phyloP scores from a whole-genome alignment of 1,139 yeast genomes.

The Geotrichum citri-aurantii region DNA sequence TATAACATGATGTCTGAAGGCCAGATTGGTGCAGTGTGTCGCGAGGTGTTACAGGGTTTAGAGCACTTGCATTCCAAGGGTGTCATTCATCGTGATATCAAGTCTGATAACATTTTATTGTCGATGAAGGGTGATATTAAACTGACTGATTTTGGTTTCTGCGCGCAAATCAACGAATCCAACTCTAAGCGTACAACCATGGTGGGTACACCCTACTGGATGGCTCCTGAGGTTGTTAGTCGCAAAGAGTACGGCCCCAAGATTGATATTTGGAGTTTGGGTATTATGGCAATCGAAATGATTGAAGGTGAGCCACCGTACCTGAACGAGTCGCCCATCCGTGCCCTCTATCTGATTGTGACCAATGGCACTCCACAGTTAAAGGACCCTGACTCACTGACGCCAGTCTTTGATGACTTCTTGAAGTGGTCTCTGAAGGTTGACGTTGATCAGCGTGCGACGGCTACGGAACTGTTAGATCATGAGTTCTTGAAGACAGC shows the following conservation, averaged over 20 bases:
- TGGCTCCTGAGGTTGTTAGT: slow-evolving; percentile 98
- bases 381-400: slow-evolving; percentile 79
- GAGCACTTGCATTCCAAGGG: slow-evolving; percentile 88
- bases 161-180: slow-evolving; percentile 90
- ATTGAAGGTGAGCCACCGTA: slow-evolving; percentile 99
- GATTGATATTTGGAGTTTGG: slow-evolving; percentile 95
- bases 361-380: slow-evolving; percentile 93
- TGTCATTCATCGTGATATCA: slow-evolving; percentile 93
- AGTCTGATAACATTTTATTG: slow-evolving; percentile 83
- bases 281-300: slow-evolving; percentile 98
- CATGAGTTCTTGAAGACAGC: slow-evolving; percentile 71
- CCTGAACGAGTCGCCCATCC: slow-evolving; percentile 85
- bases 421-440: slow-evolving; percentile 78
- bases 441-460: slow-evolving; percentile 76
- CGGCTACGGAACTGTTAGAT: slow-evolving; percentile 65
- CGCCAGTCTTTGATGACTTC: slow-evolving; percentile 60
- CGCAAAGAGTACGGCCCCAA: slow-evolving; percentile 95
- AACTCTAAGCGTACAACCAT: slow-evolving; percentile 87
- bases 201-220: slow-evolving; percentile 99
- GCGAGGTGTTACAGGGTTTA: slow-evolving; percentile 83
- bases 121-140: slow-evolving; percentile 84
- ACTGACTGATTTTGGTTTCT: slow-evolving; percentile 70
- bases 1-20: slow-evolving; percentile 94
- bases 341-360: slow-evolving; percentile 87
- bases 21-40: slow-evolving; percentile 95